These are phyloP conservation scores for Colletotrichum sp. DNA, from an alignment of 2,329 filamentous ascomycete genomes.

Conservation along the genomic window DNA sequence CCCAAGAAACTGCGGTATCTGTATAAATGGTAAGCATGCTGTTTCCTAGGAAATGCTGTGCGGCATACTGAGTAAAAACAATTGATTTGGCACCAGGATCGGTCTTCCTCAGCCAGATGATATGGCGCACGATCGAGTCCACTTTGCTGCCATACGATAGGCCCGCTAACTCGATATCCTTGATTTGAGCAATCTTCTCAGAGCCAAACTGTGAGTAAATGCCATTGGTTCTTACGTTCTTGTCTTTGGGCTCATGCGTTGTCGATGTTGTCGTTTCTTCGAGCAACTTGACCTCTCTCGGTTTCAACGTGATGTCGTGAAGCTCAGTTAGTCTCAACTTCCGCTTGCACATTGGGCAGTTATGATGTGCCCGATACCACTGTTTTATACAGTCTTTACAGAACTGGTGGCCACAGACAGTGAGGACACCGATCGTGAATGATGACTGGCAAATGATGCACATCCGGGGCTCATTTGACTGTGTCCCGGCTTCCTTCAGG, in stretches of 20 bases:
- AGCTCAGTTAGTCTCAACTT: slow-evolving; percentile 70
- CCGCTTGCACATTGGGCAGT: slow-evolving; percentile 86
- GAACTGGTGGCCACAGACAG: slow-evolving; percentile 89
- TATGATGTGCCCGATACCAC: slow-evolving; percentile 79
- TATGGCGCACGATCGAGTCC: slow-evolving; percentile 79
- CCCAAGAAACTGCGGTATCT: slow-evolving; percentile 78
- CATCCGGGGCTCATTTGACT: slow-evolving; percentile 66
- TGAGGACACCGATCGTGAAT: slow-evolving; percentile 82
- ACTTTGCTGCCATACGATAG: slow-evolving; percentile 89
- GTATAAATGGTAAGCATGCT: slow-evolving; percentile 7
- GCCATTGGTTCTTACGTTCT: slow-evolving; percentile 35
- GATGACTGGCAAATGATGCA: slow-evolving; percentile 86
- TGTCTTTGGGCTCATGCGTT: background rate
- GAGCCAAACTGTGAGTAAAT: slow-evolving; percentile 83
- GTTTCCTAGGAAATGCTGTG: background rate
- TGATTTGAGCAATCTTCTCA: slow-evolving; percentile 78
- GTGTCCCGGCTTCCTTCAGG: slow-evolving; percentile 63
- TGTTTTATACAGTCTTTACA: slow-evolving; percentile 84
- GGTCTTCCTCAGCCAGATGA: slow-evolving; percentile 83
- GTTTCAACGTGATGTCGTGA: slow-evolving; percentile 85
- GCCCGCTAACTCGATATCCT: slow-evolving; percentile 75
- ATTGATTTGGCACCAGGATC: slow-evolving; percentile 91
- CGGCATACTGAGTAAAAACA: slow-evolving; percentile 80
- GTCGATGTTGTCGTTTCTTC: slow-evolving; percentile 27
- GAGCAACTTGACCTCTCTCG: slow-evolving; percentile 73